These are phyloP conservation scores for Sarcodon sp. DNA, from an alignment of 768 basidiomycete genomes.

Conservation along the genomic window DNA sequence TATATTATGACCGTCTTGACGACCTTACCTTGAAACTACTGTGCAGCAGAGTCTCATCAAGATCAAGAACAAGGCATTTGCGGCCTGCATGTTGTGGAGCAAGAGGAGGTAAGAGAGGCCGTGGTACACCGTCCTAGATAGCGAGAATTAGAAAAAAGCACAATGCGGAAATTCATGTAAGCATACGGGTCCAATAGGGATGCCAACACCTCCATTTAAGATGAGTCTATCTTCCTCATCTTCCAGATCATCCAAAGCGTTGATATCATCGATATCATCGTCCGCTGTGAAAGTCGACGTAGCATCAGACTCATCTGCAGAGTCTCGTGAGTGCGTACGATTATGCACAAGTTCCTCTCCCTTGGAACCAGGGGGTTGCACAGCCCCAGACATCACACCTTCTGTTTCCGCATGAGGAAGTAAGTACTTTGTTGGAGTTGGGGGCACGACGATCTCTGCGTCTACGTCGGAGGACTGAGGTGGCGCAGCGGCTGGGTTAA, in stretches of 20 bases:
- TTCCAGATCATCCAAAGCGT: constrained; percentile 47
- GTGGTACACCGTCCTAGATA: constrained; percentile 69
- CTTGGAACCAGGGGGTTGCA: constrained; percentile 81
- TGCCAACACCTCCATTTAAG: constrained; percentile 85
- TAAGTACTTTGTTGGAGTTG: constrained; percentile 33
- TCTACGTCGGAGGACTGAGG: constrained; percentile 12
- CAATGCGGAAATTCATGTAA: neutral
- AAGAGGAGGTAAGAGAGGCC: constrained; percentile 81
- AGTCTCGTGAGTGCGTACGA: constrained; percentile 27
- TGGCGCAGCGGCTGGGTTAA: constrained; percentile 6
- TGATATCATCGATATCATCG: constrained; percentile 44
- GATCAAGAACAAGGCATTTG: constrained; percentile 93
- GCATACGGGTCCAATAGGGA: constrained; percentile 83
- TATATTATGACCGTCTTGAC: neutral
- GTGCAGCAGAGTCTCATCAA: constrained; percentile 95
- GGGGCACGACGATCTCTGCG: constrained; percentile 31
- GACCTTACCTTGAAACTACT: constrained; percentile 87
- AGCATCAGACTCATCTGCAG: constrained; percentile 41
- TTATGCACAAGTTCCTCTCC: constrained; percentile 24
- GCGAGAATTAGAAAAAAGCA: constrained; percentile 2
- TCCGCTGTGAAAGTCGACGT: constrained; percentile 55
- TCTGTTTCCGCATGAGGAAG: constrained; percentile 67
- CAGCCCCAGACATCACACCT: constrained; percentile 83
- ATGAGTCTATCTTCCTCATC: constrained; percentile 90
- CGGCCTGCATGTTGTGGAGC: constrained; percentile 69